Conservation (phyloP, 192 early-diverging fungal genomes). For the Gigaspora rosea region DNA sequence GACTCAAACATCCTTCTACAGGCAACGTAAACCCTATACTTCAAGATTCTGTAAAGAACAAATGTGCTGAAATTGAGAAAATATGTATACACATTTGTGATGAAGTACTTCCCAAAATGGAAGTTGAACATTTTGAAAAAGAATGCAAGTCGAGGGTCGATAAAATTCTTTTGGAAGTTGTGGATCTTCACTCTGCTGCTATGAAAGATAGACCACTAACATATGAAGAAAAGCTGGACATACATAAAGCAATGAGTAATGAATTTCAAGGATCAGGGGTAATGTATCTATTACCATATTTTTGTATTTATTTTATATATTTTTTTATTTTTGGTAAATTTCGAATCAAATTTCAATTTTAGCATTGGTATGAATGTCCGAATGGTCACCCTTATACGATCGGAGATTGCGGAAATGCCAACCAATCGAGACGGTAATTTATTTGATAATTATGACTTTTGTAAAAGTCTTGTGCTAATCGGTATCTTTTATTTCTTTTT, state of each 20-base stretch:
- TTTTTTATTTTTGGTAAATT: not conserved
- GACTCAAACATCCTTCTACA: not conserved
- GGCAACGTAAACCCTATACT: not conserved
- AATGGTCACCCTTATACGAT: conserved; percentile 31
- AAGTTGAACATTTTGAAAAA: conserved; percentile 1
- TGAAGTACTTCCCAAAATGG: not conserved
- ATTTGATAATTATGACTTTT: not conserved
- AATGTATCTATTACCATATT: not conserved
- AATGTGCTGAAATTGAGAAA: not conserved
- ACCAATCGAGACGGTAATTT: not conserved
- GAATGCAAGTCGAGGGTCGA: conserved; percentile 14
- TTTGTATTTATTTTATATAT: not conserved
- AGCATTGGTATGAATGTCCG: conserved; percentile 26
- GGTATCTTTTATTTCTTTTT: not conserved
- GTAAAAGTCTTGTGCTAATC: not conserved
- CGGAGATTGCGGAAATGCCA: conserved; percentile 24
- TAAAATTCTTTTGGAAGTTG: conserved; percentile 11
- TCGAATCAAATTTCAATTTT: too few species aligned
- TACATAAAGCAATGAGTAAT: conserved; percentile 13
- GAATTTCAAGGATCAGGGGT: conserved; percentile 19
- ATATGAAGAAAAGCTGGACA: conserved; percentile 21
- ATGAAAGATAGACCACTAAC: not conserved
- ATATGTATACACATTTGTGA: not conserved
- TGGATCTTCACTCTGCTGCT: not conserved
- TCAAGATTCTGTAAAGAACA: not conserved